Evolutionary conservation across 805 yeast genomes (phyloP).

Genomic region (Metschnikowia borealis): DNA sequence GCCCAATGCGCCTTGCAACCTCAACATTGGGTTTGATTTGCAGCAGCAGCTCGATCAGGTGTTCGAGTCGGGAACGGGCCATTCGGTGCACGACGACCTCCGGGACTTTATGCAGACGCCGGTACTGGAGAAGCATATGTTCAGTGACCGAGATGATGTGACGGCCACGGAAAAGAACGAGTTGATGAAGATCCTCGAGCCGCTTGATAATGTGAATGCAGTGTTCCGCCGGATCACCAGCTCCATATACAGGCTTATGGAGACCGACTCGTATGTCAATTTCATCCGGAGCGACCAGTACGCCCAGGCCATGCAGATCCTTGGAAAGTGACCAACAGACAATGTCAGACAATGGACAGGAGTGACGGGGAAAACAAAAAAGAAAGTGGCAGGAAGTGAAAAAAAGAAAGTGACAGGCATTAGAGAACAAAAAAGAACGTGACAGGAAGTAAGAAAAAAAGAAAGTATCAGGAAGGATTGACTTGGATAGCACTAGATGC

Average conservation of each 20-base stretch:
- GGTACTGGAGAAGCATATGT: slow-evolving; percentile 1
- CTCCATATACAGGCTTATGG: slow-evolving; percentile 58
- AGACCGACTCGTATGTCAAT: slow-evolving; percentile 69
- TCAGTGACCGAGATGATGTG: background rate
- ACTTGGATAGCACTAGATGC: too few relatives aligned
- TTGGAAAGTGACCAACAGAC: background rate
- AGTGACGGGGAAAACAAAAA: too few relatives aligned
- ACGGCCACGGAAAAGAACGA: background rate
- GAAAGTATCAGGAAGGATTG: too few relatives aligned
- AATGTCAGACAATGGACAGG: too few relatives aligned
- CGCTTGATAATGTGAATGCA: slow-evolving; percentile 15
- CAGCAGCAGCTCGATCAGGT: slow-evolving; percentile 41
- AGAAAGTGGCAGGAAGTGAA: too few relatives aligned
- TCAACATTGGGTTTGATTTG: slow-evolving; percentile 61
- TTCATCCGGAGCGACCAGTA: slow-evolving; percentile 40
- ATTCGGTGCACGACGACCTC: slow-evolving; percentile 5
- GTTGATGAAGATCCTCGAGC: slow-evolving; percentile 7
- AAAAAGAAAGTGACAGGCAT: too few relatives aligned
- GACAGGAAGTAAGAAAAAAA: too few relatives aligned
- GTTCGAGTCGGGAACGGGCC: background rate
- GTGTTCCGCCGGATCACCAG: slow-evolving; percentile 47
- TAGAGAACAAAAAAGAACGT: too few relatives aligned
- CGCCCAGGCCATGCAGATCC: slow-evolving; percentile 15
- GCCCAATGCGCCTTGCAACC: slow-evolving; percentile 60
- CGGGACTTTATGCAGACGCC: slow-evolving; percentile 15